These are phyloP conservation scores for Aegilops tauschii DNA, from an alignment of 176 grass and related monocot genomes.

Conservation along the genomic window DNA sequence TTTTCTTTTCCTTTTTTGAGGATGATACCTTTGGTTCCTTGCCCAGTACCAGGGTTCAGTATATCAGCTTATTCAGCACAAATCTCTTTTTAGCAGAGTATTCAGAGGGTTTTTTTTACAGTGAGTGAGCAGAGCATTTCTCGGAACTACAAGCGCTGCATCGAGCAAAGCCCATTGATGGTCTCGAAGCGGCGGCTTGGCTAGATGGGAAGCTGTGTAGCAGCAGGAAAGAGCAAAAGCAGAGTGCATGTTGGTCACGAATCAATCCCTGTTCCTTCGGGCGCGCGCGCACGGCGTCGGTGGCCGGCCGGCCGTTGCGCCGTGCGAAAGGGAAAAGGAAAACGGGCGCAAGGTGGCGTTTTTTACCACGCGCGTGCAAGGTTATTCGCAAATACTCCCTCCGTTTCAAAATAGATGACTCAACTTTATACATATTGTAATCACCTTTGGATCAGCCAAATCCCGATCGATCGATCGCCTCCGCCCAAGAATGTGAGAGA, in stretches of 20 bases:
- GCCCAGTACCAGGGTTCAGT: too few relatives aligned
- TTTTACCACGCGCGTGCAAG: conserved; percentile 39
- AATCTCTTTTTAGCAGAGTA: background rate
- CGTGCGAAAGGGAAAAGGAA: background rate
- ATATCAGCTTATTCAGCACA: too few relatives aligned
- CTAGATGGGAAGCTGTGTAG: background rate
- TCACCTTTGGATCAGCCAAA: conserved; percentile 58
- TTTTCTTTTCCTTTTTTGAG: background rate
- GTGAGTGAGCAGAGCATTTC: background rate
- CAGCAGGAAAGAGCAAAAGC: background rate
- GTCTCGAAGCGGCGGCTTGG: background rate
- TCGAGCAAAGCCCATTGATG: background rate
- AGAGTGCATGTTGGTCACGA: background rate
- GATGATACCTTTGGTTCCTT: too few relatives aligned
- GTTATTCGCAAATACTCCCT: conserved; percentile 42
- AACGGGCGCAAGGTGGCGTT: conserved; percentile 22
- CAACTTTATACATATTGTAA: too few relatives aligned
- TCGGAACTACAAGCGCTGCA: background rate
- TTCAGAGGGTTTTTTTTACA: background rate
- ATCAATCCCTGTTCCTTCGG: background rate
- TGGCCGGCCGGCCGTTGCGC: conserved; percentile 2
- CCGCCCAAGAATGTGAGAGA: background rate
- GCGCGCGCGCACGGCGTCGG: background rate
- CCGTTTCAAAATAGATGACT: too few relatives aligned
- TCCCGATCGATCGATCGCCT: conserved; percentile 10